These are phyloP conservation scores for Colletotrichum salicis DNA, from an alignment of 2,329 filamentous ascomycete species.

Conservation along the genomic window DNA sequence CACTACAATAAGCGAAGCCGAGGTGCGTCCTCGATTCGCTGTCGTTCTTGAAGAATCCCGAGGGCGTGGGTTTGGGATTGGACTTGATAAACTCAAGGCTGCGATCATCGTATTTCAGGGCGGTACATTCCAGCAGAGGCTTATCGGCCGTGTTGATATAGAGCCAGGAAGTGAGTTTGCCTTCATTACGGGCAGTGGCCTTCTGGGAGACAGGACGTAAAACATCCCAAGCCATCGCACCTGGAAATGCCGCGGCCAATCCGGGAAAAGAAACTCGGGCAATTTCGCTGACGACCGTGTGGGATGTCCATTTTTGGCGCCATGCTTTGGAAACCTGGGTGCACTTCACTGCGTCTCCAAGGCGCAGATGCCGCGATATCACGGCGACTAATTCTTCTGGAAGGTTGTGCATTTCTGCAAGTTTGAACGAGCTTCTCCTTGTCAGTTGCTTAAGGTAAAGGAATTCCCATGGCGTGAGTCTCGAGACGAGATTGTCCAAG, in stretches of 20 bases:
- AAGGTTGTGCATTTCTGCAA: conserved; percentile 18
- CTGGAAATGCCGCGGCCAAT: neutral
- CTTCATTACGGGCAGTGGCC: neutral
- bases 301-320: conserved; percentile 1
- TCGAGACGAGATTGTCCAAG: conserved; percentile 17
- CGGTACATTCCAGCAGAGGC: neutral
- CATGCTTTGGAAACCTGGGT: conserved; percentile 26
- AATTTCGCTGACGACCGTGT: neutral
- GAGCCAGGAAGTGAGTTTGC: neutral
- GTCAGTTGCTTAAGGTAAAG: conserved; percentile 8
- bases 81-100: neutral
- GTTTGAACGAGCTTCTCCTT: neutral
- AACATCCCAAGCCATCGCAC: neutral
- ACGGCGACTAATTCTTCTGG: conserved; percentile 19
- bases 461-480: conserved; percentile 27
- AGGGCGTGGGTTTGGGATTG: neutral
- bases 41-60: neutral
- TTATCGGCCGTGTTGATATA: neutral
- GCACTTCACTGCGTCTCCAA: conserved; percentile 11
- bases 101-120: neutral
- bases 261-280: conserved; percentile 12
- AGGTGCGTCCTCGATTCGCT: no score
- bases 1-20: conserved; percentile 4
- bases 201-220: neutral
- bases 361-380: conserved; percentile 1